A percentile compares a stretch with the other conserved stretches of the same genome.
These are phyloP conservation scores for Psophocarpus tetragonolobus DNA, from an alignment of 306 rosid genomes.

Conservation along the genomic window DNA sequence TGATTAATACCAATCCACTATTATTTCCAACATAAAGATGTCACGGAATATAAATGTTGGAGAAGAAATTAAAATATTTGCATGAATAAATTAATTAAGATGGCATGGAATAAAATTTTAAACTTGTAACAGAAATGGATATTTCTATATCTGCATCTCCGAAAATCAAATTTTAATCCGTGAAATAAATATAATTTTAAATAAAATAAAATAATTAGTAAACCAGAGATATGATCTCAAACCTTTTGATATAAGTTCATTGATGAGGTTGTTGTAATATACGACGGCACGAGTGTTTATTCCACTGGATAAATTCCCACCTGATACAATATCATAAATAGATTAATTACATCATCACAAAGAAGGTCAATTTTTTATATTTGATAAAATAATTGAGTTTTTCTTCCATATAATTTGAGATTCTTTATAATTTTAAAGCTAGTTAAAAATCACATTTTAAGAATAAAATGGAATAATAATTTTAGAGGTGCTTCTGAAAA, in stretches of 20 bases:
- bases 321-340: slow-evolving; percentile 7
- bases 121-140: no score
- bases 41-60: no score
- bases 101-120: no score
- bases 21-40: no score
- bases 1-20: no score
- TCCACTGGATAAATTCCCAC: slow-evolving; percentile 40
- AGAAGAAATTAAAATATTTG: no score
- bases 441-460: no score
- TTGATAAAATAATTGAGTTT: no score
- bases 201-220: background rate
- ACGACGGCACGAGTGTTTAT: slow-evolving; percentile 32
- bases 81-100: no score
- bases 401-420: background rate
- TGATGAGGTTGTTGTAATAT: slow-evolving; percentile 41
- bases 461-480: background rate
- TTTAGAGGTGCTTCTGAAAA: background rate
- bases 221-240: background rate
- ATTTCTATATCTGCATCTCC: no score
- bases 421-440: background rate
- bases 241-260: slow-evolving; percentile 44
- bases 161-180: no score
- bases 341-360: background rate
- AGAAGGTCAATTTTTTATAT: background rate
- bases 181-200: no score